Conservation (phyloP, 164 flowering plant genomes). For the Aristolochia contorta region DNA sequence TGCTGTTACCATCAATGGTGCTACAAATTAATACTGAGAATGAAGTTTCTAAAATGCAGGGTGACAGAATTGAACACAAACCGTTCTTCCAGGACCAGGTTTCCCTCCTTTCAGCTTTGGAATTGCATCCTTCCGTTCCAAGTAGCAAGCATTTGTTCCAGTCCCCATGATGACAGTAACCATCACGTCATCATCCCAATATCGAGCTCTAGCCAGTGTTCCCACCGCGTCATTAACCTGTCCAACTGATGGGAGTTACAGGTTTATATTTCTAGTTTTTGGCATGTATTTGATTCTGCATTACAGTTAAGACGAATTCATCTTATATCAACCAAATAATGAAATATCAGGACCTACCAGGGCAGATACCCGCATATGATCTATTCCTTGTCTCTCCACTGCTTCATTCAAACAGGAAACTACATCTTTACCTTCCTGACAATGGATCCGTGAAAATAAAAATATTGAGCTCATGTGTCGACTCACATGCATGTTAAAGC, state of each 20-base stretch:
- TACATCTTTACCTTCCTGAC: constrained; percentile 74
- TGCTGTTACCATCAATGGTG: too few species aligned
- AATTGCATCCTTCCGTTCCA: constrained; percentile 55
- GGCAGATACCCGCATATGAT: constrained; percentile 80
- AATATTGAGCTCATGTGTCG: too few species aligned
- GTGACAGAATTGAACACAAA: constrained; percentile 13
- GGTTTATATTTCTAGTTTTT: too few species aligned
- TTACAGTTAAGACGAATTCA: background rate
- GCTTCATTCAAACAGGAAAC: constrained; percentile 84
- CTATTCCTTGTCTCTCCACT: constrained; percentile 53
- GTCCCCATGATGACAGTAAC: constrained; percentile 93
- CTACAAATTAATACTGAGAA: too few species aligned
- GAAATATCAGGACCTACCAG: constrained; percentile 41
- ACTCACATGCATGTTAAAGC: too few species aligned
- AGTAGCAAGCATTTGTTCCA: constrained; percentile 91
- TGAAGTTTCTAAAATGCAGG: background rate
- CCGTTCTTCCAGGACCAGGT: constrained; percentile 50
- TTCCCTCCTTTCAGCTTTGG: constrained; percentile 38
- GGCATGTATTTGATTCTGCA: background rate
- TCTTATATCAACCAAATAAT: background rate
- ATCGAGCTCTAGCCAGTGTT: constrained; percentile 77
- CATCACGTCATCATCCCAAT: constrained; percentile 81
- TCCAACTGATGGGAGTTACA: background rate
- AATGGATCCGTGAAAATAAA: background rate
- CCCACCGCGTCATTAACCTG: constrained; percentile 92